A percentile compares a stretch with the other conserved stretches of the same genome.
phyloP scores from a whole-genome alignment of 768 basidiomycete genomes.

The Rhodotorula graminis region DNA sequence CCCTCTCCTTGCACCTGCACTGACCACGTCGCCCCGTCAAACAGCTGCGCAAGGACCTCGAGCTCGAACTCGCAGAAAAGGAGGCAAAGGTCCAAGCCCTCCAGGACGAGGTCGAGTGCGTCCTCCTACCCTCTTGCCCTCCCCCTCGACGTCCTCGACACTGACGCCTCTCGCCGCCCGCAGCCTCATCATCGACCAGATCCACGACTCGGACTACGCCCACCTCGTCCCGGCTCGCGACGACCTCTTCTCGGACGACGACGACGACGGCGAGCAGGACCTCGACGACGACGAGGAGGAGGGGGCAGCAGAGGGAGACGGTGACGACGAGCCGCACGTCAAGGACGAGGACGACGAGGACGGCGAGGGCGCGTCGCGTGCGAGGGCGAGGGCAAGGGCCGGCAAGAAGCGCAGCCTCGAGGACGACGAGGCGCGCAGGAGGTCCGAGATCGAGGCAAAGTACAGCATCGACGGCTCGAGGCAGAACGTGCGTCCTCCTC shows the following conservation, averaged over 20 bases:
- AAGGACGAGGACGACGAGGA: not conserved
- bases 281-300: not conserved
- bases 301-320: not conserved
- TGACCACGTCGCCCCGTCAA: not conserved
- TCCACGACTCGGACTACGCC: slow-evolving; percentile 33
- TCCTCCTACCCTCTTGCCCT: not conserved
- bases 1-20: not conserved
- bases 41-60: slow-evolving; percentile 22
- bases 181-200: slow-evolving; percentile 37
- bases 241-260: slow-evolving; percentile 30
- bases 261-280: not conserved
- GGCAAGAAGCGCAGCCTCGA: not conserved
- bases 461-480: slow-evolving; percentile 4
- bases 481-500: not conserved
- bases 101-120: slow-evolving; percentile 39
- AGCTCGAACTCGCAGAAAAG: slow-evolving; percentile 43
- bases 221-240: slow-evolving; percentile 31
- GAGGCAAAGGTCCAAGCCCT: slow-evolving; percentile 38
- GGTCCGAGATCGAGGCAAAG: not conserved
- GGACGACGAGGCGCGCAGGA: not conserved
- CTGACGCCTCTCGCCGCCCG: not conserved
- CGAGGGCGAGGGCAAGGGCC: not conserved
- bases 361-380: not conserved
- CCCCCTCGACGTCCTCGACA: not conserved
- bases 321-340: not conserved